These are phyloP conservation scores for Colletotrichum tamarilloi DNA, from an alignment of 2,329 filamentous ascomycete species.

Conservation along the genomic window DNA sequence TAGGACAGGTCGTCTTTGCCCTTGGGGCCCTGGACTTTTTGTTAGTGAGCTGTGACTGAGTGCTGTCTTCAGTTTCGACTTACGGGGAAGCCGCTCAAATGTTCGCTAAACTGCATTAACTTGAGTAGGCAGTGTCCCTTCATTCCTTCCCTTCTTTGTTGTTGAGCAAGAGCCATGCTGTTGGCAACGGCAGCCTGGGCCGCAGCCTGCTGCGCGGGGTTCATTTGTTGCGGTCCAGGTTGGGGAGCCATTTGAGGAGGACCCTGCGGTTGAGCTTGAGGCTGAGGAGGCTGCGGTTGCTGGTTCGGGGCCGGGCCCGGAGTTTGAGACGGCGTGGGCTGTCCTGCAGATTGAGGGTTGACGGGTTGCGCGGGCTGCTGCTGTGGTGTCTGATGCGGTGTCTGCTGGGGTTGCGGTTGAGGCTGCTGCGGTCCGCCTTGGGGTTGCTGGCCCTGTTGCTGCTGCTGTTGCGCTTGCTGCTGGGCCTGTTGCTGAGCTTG, in stretches of 20 bases:
- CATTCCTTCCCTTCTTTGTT: conserved; percentile 62
- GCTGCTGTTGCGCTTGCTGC: conserved; percentile 48
- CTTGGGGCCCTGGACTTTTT: conserved; percentile 59
- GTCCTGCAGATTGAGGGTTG: conserved; percentile 36
- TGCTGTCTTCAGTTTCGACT: conserved; percentile 39
- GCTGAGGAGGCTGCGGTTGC: conserved; percentile 45
- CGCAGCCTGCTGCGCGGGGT: conserved; percentile 37
- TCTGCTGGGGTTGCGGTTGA: conserved; percentile 48
- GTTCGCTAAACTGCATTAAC: conserved; percentile 72
- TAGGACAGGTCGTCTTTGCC: conserved; percentile 76
- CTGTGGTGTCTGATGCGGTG: conserved; percentile 37
- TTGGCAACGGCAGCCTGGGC: conserved; percentile 45
- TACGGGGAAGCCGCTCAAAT: conserved; percentile 68
- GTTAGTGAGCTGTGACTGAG: background rate
- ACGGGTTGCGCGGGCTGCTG: conserved; percentile 36
- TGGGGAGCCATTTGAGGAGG: conserved; percentile 50
- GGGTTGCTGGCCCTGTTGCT: conserved; percentile 43
- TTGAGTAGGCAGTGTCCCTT: conserved; percentile 69
- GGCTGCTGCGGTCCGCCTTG: conserved; percentile 49
- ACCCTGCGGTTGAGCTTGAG: conserved; percentile 39
- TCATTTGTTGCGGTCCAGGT: conserved; percentile 42
- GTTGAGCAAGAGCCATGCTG: conserved; percentile 49
- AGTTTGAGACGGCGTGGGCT: conserved; percentile 36
- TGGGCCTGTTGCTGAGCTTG: conserved; percentile 50
- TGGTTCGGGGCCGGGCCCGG: conserved; percentile 36